phyloP scores from a whole-genome alignment of 2,329 filamentous ascomycete genomes.

The Verticillium zaregamsianum region DNA sequence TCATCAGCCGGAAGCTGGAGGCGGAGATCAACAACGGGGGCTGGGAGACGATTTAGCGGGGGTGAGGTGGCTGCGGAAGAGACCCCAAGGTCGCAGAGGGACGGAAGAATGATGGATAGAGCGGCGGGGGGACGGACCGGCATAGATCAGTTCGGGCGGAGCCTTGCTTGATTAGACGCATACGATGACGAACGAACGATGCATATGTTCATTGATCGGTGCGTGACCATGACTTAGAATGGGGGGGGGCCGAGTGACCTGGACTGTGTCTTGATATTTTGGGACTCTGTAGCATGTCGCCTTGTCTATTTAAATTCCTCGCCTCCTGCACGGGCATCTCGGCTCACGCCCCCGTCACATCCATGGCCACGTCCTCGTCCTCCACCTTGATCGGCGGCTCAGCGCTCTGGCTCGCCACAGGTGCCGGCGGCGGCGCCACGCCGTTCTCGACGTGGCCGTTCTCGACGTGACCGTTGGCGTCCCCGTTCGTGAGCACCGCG shows the following conservation, averaged over 20 bases:
- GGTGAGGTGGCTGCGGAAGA: no score
- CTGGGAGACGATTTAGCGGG: constrained; percentile 73
- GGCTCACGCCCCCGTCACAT: constrained; percentile 4
- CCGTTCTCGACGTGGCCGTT: background rate
- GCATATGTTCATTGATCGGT: background rate
- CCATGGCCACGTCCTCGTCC: constrained; percentile 8
- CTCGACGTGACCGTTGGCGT: background rate
- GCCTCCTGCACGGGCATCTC: background rate
- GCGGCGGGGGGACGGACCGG: no score
- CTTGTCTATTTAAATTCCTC: no score
- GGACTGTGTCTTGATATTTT: background rate
- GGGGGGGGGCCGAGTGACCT: background rate
- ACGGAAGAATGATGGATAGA: background rate
- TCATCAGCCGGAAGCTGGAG: constrained; percentile 86
- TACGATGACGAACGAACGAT: background rate
- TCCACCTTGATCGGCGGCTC: constrained; percentile 15
- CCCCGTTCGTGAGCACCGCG: background rate
- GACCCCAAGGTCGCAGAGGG: no score
- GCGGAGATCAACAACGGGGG: constrained; percentile 95
- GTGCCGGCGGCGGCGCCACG: background rate
- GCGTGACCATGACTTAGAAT: background rate
- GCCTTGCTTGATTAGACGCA: background rate
- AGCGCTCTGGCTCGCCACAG: background rate
- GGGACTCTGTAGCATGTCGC: background rate
- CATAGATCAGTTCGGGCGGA: background rate